Conservation (phyloP, 2,329 filamentous ascomycete species). For the Botrytis byssoidea region DNA sequence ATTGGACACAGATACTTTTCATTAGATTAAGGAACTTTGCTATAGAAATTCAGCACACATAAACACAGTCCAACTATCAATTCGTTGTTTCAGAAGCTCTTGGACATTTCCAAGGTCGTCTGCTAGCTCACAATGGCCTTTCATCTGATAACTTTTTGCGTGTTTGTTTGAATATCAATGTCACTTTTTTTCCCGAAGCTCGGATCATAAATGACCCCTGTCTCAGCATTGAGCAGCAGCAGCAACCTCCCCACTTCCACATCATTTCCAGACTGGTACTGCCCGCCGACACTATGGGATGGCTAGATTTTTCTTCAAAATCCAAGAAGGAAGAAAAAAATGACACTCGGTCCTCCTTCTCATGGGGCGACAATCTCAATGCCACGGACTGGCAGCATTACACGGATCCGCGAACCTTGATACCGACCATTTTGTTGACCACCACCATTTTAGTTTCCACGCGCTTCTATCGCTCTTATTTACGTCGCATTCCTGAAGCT, state of each 20-base stretch:
- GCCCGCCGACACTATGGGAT: slow-evolving; percentile 44
- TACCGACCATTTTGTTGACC: slow-evolving; percentile 54
- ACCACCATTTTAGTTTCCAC: slow-evolving; percentile 53
- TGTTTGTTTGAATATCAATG: neutral
- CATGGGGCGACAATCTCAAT: slow-evolving; percentile 47
- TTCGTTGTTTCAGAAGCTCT: neutral
- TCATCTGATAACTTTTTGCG: slow-evolving; percentile 10
- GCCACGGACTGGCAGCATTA: slow-evolving; percentile 54
- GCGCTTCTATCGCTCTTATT: slow-evolving; percentile 68
- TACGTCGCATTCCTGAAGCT: slow-evolving; percentile 80
- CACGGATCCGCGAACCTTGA: slow-evolving; percentile 53
- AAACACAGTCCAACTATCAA: neutral
- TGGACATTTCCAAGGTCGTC: neutral
- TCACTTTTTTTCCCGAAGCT: slow-evolving; percentile 9
- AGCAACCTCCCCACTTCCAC: slow-evolving; percentile 14
- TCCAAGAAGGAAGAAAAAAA: slow-evolving; percentile 31
- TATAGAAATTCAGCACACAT: neutral
- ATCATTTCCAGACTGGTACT: neutral
- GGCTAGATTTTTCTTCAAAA: slow-evolving; percentile 47
- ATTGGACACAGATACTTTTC: neutral
- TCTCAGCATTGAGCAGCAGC: neutral
- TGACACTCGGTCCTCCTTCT: slow-evolving; percentile 40
- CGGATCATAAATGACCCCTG: slow-evolving; percentile 17
- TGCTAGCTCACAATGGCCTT: neutral
- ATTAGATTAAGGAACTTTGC: neutral